phyloP scores from a whole-genome alignment of 2,329 filamentous ascomycete species.

The Kalmusia sp. region DNA sequence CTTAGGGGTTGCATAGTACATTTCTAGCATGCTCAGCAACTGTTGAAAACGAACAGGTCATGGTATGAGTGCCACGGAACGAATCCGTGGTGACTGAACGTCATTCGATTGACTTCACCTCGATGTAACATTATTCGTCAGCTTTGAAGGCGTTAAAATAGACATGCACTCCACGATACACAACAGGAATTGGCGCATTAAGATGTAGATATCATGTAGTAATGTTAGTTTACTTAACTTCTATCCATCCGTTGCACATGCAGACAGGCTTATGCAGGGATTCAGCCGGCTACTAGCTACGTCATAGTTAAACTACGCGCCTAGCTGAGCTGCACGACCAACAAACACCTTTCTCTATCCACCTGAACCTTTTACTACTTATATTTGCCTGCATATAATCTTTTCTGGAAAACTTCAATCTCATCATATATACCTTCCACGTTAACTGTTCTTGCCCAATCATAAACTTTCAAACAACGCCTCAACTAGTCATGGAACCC shows the following conservation, averaged over 20 bases:
- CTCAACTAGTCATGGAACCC: slow-evolving; percentile 41
- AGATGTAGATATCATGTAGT: too few species aligned
- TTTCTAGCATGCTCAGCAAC: too few species aligned
- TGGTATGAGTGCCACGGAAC: too few species aligned
- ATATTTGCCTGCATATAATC: too few species aligned
- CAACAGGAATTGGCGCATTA: too few species aligned
- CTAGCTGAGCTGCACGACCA: neutral
- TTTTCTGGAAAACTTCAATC: neutral
- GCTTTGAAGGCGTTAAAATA: too few species aligned
- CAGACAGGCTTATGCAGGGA: neutral
- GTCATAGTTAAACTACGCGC: slow-evolving; percentile 4
- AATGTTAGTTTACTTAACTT: neutral
- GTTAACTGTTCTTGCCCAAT: neutral
- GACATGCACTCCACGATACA: too few species aligned
- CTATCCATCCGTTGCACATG: neutral
- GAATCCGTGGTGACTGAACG: too few species aligned
- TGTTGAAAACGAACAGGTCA: too few species aligned
- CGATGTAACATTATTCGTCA: too few species aligned
- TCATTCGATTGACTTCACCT: too few species aligned
- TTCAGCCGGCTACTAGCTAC: neutral
- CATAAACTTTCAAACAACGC: neutral
- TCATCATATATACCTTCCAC: neutral
- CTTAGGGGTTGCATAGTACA: too few species aligned
- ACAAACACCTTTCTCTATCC: slow-evolving; percentile 1
- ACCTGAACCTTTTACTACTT: neutral